Conservation (phyloP, 768 basidiomycete species). For the Russula virescens region DNA sequence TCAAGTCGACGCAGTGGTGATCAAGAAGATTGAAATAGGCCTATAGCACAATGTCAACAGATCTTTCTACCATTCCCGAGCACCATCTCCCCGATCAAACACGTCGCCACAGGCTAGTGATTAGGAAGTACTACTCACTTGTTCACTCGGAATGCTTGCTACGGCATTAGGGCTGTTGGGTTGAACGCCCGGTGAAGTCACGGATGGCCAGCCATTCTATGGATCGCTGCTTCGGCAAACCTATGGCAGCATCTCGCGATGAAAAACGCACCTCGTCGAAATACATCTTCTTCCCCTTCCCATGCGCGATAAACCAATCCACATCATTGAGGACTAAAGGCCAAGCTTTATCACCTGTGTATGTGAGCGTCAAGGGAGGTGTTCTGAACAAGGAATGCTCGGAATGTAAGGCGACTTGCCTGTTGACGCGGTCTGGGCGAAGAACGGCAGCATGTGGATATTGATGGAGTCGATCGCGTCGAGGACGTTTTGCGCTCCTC, state of each 20-base stretch:
- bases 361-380: no score
- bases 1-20: conserved; percentile 56
- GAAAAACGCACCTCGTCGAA: conserved; percentile 50
- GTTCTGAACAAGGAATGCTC: neutral
- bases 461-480: conserved; percentile 59
- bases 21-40: conserved; percentile 66
- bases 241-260: neutral
- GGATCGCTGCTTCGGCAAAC: neutral
- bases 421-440: conserved; percentile 49
- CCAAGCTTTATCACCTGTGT: conserved; percentile 53
- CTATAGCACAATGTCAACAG: conserved; percentile 31
- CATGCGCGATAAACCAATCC: conserved; percentile 62
- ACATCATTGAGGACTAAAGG: conserved; percentile 53
- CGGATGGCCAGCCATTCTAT: conserved; percentile 77
- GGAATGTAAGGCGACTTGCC: conserved; percentile 33
- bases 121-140: conserved; percentile 31
- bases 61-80: no score
- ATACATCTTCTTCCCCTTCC: conserved; percentile 68
- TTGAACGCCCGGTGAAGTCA: conserved; percentile 52
- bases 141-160: conserved; percentile 57
- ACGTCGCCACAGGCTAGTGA: neutral
- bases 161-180: conserved; percentile 60
- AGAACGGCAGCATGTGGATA: conserved; percentile 69
- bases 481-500: conserved; percentile 50
- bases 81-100: no score